Evolutionary conservation across 129 eudicot genomes (phyloP).

Genomic region (Lonicera japonica): DNA sequence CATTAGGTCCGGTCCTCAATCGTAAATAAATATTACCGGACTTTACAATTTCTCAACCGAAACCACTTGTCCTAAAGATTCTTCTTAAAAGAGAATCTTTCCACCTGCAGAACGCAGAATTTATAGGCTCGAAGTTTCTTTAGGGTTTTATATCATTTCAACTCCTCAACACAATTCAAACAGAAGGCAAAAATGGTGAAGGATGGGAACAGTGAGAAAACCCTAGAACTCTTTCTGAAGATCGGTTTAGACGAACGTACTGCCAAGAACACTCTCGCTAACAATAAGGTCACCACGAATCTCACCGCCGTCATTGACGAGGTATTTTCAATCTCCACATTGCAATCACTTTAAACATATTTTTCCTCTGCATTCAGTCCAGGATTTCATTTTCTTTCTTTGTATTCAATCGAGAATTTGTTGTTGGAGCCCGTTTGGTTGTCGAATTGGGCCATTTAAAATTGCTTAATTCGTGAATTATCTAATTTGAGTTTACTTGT

Average conservation of each 20-base stretch:
- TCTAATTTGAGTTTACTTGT: too few relatives aligned
- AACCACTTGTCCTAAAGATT: background rate
- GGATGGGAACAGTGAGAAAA: conserved; percentile 23
- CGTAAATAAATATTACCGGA: too few relatives aligned
- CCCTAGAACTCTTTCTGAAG: conserved; percentile 52
- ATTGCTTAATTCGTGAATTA: too few relatives aligned
- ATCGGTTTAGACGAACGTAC: conserved; percentile 62
- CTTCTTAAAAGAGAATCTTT: background rate
- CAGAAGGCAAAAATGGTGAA: background rate
- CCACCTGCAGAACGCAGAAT: background rate
- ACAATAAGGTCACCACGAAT: conserved; percentile 69
- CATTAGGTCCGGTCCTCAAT: too few relatives aligned
- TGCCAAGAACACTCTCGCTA: conserved; percentile 65
- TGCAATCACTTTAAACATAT: background rate
- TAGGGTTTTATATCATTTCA: background rate
- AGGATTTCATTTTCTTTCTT: too few relatives aligned
- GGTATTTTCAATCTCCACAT: conserved; percentile 29
- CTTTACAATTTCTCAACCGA: background rate
- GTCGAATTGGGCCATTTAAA: too few relatives aligned
- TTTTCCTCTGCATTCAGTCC: too few relatives aligned
- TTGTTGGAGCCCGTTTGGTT: too few relatives aligned
- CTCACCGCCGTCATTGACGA: conserved; percentile 69
- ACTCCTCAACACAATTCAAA: background rate
- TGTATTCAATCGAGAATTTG: too few relatives aligned
- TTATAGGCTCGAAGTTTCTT: background rate